Conservation (phyloP, 2,329 filamentous ascomycete genomes). For the Neodidymelliopsis sp. region DNA sequence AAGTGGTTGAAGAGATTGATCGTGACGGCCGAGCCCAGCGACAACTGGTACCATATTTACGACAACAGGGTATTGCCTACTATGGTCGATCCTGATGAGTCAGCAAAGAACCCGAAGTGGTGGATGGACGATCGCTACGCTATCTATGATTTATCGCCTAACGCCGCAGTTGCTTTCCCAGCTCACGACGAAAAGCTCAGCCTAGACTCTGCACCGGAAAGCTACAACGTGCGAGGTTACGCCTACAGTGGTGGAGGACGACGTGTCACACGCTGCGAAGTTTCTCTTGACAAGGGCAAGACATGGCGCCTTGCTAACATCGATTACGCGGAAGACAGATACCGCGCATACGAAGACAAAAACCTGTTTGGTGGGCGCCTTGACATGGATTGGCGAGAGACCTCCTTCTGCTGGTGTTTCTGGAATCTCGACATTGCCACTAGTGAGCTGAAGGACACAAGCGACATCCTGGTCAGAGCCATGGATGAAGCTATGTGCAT, state of each 20-base stretch:
- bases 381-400: slow-evolving; percentile 83
- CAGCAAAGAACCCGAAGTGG: slow-evolving; percentile 74
- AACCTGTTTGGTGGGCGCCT: slow-evolving; percentile 77
- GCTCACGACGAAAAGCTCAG: slow-evolving; percentile 75
- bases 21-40: slow-evolving; percentile 78
- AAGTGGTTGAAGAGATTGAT: slow-evolving; percentile 90
- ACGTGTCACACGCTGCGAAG: slow-evolving; percentile 80
- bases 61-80: slow-evolving; percentile 91
- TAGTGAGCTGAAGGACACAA: slow-evolving; percentile 66
- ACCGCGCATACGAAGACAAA: slow-evolving; percentile 70
- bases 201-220: slow-evolving; percentile 57
- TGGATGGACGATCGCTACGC: slow-evolving; percentile 92
- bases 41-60: slow-evolving; percentile 96
- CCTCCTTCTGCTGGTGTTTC: slow-evolving; percentile 90
- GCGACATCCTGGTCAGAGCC: slow-evolving; percentile 80
- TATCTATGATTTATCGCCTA: slow-evolving; percentile 90
- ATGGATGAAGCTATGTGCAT: slow-evolving; percentile 92
- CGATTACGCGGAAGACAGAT: slow-evolving; percentile 84
- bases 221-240: slow-evolving; percentile 78
- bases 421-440: slow-evolving; percentile 78
- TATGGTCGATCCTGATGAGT: slow-evolving; percentile 82
- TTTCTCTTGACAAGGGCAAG: slow-evolving; percentile 83
- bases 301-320: slow-evolving; percentile 81
- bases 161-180: slow-evolving; percentile 82
- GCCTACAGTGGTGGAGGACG: slow-evolving; percentile 90